These are phyloP conservation scores for Isabelozyma gotoi DNA, from an alignment of 805 yeast species.

Conservation along the genomic window DNA sequence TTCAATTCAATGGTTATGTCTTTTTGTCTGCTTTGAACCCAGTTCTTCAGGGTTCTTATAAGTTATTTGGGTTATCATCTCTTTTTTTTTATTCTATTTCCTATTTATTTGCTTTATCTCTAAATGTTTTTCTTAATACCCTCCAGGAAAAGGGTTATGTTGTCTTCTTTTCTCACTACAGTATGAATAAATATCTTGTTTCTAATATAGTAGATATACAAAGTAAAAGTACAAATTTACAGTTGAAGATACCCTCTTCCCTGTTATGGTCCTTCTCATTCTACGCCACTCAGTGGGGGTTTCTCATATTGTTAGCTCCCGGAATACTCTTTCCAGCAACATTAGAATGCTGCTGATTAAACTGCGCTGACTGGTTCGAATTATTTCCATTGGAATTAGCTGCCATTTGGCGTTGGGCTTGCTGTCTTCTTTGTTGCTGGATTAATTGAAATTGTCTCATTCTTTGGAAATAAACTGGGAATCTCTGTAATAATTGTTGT, in stretches of 20 bases:
- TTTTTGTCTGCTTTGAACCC: neutral
- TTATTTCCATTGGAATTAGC: conserved; percentile 1
- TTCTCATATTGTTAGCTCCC: conserved; percentile 2
- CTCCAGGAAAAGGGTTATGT: no score
- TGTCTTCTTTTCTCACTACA: no score
- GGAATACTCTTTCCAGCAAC: conserved; percentile 9
- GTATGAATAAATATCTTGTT: no score
- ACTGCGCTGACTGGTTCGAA: conserved; percentile 8
- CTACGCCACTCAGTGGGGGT: neutral
- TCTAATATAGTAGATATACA: no score
- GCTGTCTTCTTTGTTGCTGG: conserved; percentile 22
- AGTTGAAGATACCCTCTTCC: no score
- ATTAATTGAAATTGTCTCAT: conserved; percentile 35
- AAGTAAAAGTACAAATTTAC: no score
- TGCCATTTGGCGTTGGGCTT: conserved; percentile 4
- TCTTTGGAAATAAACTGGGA: conserved; percentile 37
- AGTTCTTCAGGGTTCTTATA: neutral
- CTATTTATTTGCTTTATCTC: no score
- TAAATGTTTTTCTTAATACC: no score
- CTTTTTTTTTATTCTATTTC: no score
- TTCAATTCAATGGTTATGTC: neutral
- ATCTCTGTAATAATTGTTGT: conserved; percentile 35
- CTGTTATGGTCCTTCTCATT: no score
- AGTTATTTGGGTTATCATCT: neutral
- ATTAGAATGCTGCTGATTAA: conserved; percentile 2